Percentiles rank a stretch among this genome's conserved stretches.
phyloP scores from a whole-genome alignment of 257 asterid species.

The Scutellaria baicalensis region DNA sequence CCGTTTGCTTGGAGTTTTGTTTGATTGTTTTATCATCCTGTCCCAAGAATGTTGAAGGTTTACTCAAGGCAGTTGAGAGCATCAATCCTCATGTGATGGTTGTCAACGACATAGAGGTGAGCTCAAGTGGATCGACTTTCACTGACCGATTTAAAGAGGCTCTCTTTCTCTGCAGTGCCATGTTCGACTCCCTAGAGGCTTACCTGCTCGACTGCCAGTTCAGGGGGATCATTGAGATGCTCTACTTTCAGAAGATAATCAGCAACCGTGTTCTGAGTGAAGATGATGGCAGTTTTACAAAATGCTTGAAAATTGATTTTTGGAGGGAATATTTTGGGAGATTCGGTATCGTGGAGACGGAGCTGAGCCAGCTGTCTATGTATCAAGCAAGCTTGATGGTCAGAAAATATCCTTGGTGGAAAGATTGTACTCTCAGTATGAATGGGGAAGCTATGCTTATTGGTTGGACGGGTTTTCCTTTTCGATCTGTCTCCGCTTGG shows the following conservation, averaged over 20 bases:
- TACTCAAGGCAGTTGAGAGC: constrained; percentile 15
- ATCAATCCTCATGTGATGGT: constrained; percentile 29
- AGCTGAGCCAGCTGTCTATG: constrained; percentile 28
- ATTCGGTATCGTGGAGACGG: constrained; percentile 28
- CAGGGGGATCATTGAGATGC: constrained; percentile 22
- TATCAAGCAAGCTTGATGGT: constrained; percentile 29
- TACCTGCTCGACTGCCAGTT: constrained; percentile 10
- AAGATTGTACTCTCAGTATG: constrained; percentile 22
- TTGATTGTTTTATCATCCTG: constrained; percentile 9
- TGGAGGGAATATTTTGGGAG: constrained; percentile 32
- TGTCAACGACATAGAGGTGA: constrained; percentile 19
- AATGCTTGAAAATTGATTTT: constrained; percentile 15
- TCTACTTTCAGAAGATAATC: constrained; percentile 3
- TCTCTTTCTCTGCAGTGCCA: constrained; percentile 12
- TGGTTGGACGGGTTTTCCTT: constrained; percentile 40
- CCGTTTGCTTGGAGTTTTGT: constrained; percentile 19
- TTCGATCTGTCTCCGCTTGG: constrained; percentile 37
- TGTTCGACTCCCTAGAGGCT: constrained; percentile 26
- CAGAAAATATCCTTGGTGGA: constrained; percentile 20
- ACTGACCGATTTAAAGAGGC: constrained; percentile 22
- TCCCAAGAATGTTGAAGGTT: constrained; percentile 14
- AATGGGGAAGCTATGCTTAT: constrained; percentile 31
- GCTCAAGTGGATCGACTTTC: constrained; percentile 2
- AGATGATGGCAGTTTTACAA: constrained; percentile 21
- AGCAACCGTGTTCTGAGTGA: constrained; percentile 11